Conservation (phyloP, 2,329 filamentous ascomycete species). For the Arthrobotrys musiformis region DNA sequence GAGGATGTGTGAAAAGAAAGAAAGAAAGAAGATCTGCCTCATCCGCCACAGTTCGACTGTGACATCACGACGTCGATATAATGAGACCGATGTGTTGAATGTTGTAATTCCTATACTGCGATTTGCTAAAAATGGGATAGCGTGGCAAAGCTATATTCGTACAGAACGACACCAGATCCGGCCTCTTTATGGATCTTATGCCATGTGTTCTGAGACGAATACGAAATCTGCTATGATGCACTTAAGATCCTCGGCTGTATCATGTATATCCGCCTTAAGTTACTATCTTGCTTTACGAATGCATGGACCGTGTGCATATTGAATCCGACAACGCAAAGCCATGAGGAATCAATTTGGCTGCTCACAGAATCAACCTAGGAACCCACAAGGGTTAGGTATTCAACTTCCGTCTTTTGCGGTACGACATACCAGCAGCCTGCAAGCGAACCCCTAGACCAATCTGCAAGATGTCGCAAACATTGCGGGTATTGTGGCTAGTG, state of each 20-base stretch:
- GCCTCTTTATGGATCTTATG: background rate
- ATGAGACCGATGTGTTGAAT: too few species aligned
- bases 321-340: background rate
- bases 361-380: too few species aligned
- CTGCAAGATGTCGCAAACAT: constrained; percentile 53
- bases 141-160: too few species aligned
- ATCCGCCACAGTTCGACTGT: too few species aligned
- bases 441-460: background rate
- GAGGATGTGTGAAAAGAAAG: too few species aligned
- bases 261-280: background rate
- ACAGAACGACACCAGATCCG: background rate
- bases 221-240: background rate
- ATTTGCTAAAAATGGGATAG: too few species aligned
- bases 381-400: background rate
- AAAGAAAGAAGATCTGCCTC: too few species aligned
- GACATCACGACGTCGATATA: too few species aligned
- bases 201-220: background rate
- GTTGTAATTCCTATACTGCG: too few species aligned
- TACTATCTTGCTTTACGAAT: background rate
- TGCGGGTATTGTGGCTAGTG: constrained; percentile 53
- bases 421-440: background rate
- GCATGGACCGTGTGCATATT: background rate
- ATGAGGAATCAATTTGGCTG: background rate
- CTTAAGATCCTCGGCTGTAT: background rate
- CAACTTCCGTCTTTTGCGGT: background rate